A percentile compares a stretch with the other conserved stretches of the same genome.
These are phyloP conservation scores for Talaromyces sp. DNA, from an alignment of 2,329 filamentous ascomycete genomes.

Conservation along the genomic window DNA sequence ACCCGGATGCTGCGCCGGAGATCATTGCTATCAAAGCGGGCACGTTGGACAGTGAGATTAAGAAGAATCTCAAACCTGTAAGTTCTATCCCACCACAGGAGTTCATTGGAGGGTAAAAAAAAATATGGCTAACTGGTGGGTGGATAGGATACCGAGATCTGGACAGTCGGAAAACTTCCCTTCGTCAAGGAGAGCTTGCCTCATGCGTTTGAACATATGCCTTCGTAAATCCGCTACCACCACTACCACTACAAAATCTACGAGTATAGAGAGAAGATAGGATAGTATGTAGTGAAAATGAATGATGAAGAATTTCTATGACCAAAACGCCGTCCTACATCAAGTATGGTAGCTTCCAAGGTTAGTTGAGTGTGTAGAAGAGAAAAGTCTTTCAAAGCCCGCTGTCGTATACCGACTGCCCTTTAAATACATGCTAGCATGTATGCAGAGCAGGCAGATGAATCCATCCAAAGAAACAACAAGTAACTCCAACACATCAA, in stretches of 20 bases:
- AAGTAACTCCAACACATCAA: neutral
- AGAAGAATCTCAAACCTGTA: slow-evolving; percentile 63
- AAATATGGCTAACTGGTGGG: neutral
- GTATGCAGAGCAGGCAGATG: neutral
- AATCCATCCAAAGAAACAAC: neutral
- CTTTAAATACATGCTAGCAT: neutral
- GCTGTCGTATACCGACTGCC: neutral
- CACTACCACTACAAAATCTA: neutral
- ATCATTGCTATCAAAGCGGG: slow-evolving; percentile 69
- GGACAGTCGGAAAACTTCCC: slow-evolving; percentile 65
- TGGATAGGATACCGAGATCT: slow-evolving; percentile 61
- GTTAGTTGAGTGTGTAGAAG: neutral
- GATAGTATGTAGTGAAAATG: neutral
- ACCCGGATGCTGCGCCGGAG: slow-evolving; percentile 65
- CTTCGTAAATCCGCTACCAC: slow-evolving; percentile 42
- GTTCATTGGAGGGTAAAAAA: slow-evolving; percentile 29
- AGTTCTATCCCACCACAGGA: slow-evolving; percentile 21
- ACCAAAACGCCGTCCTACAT: slow-evolving; percentile 5
- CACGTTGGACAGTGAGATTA: slow-evolving; percentile 60
- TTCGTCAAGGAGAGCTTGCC: slow-evolving; percentile 66
- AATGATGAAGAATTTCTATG: neutral
- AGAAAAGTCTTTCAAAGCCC: neutral
- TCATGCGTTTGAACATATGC: slow-evolving; percentile 64
- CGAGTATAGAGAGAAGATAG: neutral
- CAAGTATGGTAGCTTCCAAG: neutral